Conservation (phyloP, 2,329 filamentous ascomycete genomes). For the Diplodia corticola region DNA sequence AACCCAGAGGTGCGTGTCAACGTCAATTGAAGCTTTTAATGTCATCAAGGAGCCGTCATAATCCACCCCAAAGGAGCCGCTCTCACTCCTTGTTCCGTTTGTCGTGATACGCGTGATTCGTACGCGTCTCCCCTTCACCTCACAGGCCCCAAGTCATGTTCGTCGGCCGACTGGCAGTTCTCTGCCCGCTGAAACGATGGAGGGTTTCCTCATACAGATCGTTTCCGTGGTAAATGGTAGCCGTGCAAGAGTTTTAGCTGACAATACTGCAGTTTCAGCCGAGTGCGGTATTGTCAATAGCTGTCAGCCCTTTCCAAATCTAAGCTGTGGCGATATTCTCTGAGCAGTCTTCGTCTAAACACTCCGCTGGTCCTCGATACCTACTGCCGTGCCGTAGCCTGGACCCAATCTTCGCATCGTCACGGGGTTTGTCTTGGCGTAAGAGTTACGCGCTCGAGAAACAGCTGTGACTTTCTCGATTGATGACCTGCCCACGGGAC, state of each 20-base stretch:
- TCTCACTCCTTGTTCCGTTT: not conserved
- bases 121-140: not conserved
- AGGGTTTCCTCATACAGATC: not conserved
- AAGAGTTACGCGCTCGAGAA: not conserved
- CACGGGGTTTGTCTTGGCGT: not conserved
- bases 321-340: not conserved
- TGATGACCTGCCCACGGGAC: not conserved
- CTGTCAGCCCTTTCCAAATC: not conserved
- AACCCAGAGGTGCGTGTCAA: not conserved
- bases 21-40: not conserved
- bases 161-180: not conserved
- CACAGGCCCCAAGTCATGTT: not conserved
- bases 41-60: not conserved
- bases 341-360: not conserved
- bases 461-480: not conserved
- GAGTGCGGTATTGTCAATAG: not conserved
- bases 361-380: not conserved
- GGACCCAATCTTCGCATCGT: not conserved
- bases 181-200: not conserved
- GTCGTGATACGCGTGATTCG: not conserved
- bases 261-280: not conserved
- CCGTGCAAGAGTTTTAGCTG: not conserved
- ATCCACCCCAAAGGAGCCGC: not conserved
- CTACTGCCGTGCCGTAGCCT: not conserved
- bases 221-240: not conserved